Evolutionary conservation across 331 rosid species (phyloP).

Genomic region (Phaseolus coccineus): DNA sequence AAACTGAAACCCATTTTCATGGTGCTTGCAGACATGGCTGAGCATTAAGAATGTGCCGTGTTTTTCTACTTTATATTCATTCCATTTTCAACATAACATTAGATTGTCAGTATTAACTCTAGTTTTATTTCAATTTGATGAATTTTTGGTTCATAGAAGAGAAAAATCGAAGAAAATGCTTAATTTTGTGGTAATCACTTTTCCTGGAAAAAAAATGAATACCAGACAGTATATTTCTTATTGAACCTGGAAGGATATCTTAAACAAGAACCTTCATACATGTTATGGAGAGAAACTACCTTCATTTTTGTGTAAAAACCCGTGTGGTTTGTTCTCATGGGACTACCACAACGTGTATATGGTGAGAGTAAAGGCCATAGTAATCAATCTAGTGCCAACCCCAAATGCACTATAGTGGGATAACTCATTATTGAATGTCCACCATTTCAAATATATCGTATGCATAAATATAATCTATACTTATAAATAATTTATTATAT

Average conservation of each 20-base stretch:
- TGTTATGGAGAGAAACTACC: not conserved
- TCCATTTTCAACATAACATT: not conserved
- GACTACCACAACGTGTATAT: no score
- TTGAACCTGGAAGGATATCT: not conserved
- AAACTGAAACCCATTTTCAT: conserved; percentile 1
- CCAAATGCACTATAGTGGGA: not conserved
- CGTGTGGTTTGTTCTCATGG: not conserved
- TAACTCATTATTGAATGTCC: not conserved
- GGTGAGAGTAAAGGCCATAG: not conserved
- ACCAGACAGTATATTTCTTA: not conserved
- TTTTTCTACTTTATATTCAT: conserved; percentile 7
- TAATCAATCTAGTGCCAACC: not conserved
- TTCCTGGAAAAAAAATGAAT: not conserved
- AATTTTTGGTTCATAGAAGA: not conserved
- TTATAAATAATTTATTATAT: no score
- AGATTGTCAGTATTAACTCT: not conserved
- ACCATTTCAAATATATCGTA: not conserved
- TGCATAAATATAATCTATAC: not conserved
- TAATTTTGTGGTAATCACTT: not conserved
- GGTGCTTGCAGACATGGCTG: conserved; percentile 16
- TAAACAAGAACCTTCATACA: not conserved
- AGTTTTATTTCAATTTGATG: conserved; percentile 7
- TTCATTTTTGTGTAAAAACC: not conserved
- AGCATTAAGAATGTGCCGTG: not conserved
- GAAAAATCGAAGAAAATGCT: not conserved